phyloP scores from a whole-genome alignment of 2,329 filamentous ascomycete genomes.

The Cladosporium velox region DNA sequence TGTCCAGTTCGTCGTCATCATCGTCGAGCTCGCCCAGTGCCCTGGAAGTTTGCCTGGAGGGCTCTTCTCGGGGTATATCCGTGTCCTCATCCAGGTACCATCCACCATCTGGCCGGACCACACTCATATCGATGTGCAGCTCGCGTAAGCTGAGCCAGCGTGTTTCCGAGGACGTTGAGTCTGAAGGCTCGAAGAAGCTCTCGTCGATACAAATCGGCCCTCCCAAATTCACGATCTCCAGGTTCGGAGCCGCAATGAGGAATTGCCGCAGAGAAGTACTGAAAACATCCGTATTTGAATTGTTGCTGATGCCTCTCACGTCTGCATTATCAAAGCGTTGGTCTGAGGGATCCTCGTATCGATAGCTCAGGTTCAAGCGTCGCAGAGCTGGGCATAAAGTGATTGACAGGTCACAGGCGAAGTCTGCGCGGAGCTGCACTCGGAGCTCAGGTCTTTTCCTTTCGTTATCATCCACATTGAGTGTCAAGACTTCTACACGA shows the following conservation, averaged over 20 bases:
- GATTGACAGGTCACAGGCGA: background rate
- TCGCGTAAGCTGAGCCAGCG: background rate
- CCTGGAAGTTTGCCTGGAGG: background rate
- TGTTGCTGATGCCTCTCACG: background rate
- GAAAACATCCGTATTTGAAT: background rate
- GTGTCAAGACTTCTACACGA: background rate
- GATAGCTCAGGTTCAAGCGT: background rate
- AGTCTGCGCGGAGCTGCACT: background rate
- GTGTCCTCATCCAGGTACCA: slow-evolving; percentile 1
- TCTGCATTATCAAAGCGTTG: background rate
- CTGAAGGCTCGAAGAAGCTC: background rate
- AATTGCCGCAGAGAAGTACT: background rate
- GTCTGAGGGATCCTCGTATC: background rate
- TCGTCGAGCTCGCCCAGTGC: background rate
- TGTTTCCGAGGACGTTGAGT: background rate
- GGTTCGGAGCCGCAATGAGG: background rate
- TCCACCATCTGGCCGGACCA: background rate
- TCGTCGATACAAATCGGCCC: background rate
- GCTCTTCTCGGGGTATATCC: background rate
- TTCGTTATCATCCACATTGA: background rate
- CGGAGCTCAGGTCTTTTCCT: background rate
- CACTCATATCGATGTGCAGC: background rate
- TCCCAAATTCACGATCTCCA: background rate
- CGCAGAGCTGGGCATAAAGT: background rate
- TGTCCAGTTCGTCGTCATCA: background rate